Conservation (phyloP, 2,329 filamentous ascomycete genomes). For the Scedosporium boydii region DNA sequence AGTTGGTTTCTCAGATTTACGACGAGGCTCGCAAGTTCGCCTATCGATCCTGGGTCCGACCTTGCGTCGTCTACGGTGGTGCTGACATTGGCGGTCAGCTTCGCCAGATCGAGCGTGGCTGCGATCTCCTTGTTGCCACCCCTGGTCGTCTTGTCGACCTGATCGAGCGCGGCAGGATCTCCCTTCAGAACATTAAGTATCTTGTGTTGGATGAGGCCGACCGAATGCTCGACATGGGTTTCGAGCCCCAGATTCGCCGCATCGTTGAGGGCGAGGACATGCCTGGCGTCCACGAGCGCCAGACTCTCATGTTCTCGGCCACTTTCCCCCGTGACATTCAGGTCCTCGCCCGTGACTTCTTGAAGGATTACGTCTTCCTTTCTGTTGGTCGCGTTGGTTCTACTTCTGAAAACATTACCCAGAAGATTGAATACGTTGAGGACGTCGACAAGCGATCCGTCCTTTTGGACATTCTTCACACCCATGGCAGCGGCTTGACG, state of each 20-base stretch:
- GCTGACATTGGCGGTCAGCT: constrained; percentile 98
- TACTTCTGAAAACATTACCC: constrained; percentile 99
- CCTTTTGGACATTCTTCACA: constrained; percentile 93
- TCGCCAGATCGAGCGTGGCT: constrained; percentile 93
- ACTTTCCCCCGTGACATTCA: constrained; percentile 99
- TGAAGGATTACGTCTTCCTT: constrained; percentile 98
- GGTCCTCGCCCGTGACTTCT: constrained; percentile 96
- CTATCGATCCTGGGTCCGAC: constrained; percentile 97
- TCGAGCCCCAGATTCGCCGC: constrained; percentile 97
- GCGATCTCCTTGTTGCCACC: constrained; percentile 92
- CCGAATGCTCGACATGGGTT: constrained; percentile 99
- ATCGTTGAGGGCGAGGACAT: constrained; percentile 99
- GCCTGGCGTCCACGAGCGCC: constrained; percentile 71
- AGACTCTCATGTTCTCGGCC: constrained; percentile 99
- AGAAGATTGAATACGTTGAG: constrained; percentile 97
- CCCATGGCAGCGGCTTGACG: constrained; percentile 78
- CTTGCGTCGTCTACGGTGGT: constrained; percentile 97
- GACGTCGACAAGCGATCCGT: constrained; percentile 97
- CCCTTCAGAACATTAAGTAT: constrained; percentile 97
- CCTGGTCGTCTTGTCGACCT: constrained; percentile 95
- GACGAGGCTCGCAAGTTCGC: constrained; percentile 97
- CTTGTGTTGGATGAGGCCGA: constrained; percentile 97
- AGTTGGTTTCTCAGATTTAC: constrained; percentile 97
- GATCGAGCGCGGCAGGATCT: constrained; percentile 97
- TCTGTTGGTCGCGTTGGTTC: constrained; percentile 98